phyloP scores from a whole-genome alignment of 345 rosid genomes.

The Camelina hispida region DNA sequence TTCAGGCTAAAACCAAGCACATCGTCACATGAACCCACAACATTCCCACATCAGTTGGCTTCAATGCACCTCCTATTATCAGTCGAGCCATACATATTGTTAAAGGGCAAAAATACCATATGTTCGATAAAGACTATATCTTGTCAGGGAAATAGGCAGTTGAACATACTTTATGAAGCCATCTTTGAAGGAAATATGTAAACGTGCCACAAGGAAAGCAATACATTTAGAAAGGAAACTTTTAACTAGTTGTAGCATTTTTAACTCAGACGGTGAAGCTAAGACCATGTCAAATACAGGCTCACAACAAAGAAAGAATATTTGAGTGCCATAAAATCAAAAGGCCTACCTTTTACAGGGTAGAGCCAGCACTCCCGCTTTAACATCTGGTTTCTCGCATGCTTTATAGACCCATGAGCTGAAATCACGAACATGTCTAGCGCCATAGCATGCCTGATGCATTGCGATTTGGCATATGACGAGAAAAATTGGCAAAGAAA shows the following conservation, averaged over 20 bases:
- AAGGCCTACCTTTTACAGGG: too few relatives aligned
- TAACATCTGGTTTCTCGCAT: too few relatives aligned
- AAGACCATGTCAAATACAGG: too few relatives aligned
- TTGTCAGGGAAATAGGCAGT: conserved; percentile 12
- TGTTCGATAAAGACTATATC: conserved; percentile 20
- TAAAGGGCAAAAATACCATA: conserved; percentile 6
- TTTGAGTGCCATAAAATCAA: too few relatives aligned
- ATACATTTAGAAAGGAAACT: too few relatives aligned
- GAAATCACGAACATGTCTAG: too few relatives aligned
- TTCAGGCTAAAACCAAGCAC: conserved; percentile 99
- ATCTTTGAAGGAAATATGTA: conserved; percentile 7
- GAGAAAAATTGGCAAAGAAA: background rate
- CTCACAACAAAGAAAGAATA: too few relatives aligned
- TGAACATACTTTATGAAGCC: conserved; percentile 26
- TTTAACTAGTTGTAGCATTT: too few relatives aligned
- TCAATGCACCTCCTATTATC: conserved; percentile 86
- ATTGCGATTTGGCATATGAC: conserved; percentile 97
- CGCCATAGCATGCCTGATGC: conserved; percentile 99
- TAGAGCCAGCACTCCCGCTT: too few relatives aligned
- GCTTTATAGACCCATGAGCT: too few relatives aligned
- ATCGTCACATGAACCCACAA: conserved; percentile 98
- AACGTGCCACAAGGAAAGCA: conserved; percentile 16
- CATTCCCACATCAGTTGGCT: conserved; percentile 92
- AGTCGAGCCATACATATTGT: conserved; percentile 1
- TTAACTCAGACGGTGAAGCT: too few relatives aligned